A percentile compares a stretch with the other conserved stretches of the same genome.
Conservation (phyloP, 2,329 filamentous ascomycete genomes). For the Penicillium sp. region DNA sequence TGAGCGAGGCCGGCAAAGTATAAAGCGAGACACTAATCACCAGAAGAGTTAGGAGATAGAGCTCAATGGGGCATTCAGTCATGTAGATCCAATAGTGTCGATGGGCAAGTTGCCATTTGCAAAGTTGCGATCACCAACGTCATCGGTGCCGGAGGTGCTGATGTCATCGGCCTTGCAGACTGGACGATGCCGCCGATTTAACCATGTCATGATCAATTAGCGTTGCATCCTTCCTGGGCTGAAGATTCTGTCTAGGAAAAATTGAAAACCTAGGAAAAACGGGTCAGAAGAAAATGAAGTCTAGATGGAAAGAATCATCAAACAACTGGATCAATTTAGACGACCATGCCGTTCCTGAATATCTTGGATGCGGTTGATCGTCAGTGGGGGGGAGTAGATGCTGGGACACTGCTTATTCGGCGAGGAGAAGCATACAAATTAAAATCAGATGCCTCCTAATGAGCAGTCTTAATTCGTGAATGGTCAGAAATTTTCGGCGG, state of each 20-base stretch:
- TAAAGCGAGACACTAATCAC: background rate
- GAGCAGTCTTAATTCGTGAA: background rate
- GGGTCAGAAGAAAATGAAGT: background rate
- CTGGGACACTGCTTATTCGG: conserved; percentile 26
- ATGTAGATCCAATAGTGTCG: conserved; percentile 18
- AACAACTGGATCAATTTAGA: background rate
- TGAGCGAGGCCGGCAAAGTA: background rate
- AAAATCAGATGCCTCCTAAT: background rate
- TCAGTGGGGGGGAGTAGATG: conserved; percentile 14
- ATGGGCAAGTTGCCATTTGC: conserved; percentile 4
- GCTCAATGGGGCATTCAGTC: background rate
- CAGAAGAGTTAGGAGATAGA: background rate
- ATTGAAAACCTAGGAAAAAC: no score
- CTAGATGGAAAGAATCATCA: background rate
- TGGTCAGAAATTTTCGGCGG: background rate
- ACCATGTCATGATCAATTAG: conserved; percentile 23
- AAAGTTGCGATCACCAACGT: conserved; percentile 30
- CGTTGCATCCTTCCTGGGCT: conserved; percentile 17
- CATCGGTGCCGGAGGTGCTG: conserved; percentile 22
- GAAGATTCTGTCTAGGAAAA: background rate
- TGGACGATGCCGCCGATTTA: conserved; percentile 15
- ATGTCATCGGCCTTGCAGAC: conserved; percentile 24
- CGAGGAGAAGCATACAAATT: conserved; percentile 1
- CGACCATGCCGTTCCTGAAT: background rate
- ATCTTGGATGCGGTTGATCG: conserved; percentile 12